These are phyloP conservation scores for Boletus reticulatus DNA, from an alignment of 768 basidiomycete genomes.

Conservation along the genomic window DNA sequence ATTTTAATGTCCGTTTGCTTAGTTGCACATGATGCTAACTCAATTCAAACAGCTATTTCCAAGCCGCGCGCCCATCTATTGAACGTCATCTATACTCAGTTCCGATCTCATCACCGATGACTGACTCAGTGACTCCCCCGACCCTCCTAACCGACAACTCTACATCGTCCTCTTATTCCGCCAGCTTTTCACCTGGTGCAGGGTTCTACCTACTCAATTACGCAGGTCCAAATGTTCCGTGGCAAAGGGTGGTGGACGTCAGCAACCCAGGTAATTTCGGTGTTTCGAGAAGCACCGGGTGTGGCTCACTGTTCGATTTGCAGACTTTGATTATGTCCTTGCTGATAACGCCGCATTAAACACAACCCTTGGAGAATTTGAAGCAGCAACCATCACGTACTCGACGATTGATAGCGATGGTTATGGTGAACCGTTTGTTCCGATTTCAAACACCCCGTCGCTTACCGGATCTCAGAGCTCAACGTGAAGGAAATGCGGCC, in stretches of 20 bases:
- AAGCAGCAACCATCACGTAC: conserved; percentile 65
- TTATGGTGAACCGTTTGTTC: conserved; percentile 50
- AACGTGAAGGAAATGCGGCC: conserved; percentile 92
- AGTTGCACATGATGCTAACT: conserved; percentile 19
- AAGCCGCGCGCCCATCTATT: conserved; percentile 80
- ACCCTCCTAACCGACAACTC: conserved; percentile 51
- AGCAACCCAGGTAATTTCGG: conserved; percentile 41
- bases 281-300: background rate
- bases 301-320: conserved; percentile 1
- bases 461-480: conserved; percentile 53
- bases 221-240: conserved; percentile 79
- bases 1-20: conserved; percentile 32
- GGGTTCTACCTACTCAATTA: conserved; percentile 85
- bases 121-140: conserved; percentile 35
- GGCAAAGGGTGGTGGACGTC: conserved; percentile 74
- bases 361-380: conserved; percentile 62
- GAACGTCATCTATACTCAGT: conserved; percentile 85
- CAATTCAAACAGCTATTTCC: conserved; percentile 68
- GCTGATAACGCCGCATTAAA: conserved; percentile 69
- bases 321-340: conserved; percentile 64
- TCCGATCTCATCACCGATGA: conserved; percentile 53
- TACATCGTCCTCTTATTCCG: conserved; percentile 55
- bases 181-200: conserved; percentile 80
- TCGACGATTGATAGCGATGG: conserved; percentile 79
- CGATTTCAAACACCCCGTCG: conserved; percentile 15